phyloP scores from a whole-genome alignment of 139 green algal genomes.

The Closterium sp. region DNA sequence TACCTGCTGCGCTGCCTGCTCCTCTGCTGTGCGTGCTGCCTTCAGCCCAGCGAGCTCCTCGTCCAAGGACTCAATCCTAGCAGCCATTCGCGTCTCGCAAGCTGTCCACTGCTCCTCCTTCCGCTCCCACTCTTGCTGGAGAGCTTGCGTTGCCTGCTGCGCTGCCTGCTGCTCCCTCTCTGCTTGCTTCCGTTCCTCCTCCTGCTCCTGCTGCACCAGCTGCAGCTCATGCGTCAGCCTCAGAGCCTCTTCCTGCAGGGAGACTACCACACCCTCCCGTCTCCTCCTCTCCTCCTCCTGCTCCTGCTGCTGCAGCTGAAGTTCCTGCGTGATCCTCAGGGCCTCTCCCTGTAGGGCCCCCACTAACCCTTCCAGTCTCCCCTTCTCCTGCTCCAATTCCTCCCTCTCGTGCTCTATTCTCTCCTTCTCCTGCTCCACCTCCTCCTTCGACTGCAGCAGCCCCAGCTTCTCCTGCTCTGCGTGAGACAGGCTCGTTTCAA shows the following conservation, averaged over 20 bases:
- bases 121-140: background rate
- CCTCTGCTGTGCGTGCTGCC: background rate
- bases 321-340: no score
- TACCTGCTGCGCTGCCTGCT: background rate
- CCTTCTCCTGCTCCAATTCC: background rate
- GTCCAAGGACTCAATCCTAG: background rate
- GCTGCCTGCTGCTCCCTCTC: background rate
- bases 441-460: background rate
- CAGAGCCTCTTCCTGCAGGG: no score
- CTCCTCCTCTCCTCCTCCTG: background rate
- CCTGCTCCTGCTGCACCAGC: background rate
- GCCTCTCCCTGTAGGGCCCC: background rate
- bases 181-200: background rate
- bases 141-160: background rate
- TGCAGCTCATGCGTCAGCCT: background rate
- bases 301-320: background rate
- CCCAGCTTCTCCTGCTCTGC: background rate
- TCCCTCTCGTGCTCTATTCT: background rate
- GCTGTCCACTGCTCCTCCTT: no score
- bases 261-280: no score
- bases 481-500: background rate
- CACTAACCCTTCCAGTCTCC: background rate
- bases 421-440: background rate
- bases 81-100: background rate
- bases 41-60: background rate